A percentile compares a stretch with the other conserved stretches of the same genome.
phyloP scores from a whole-genome alignment of 805 yeast species.

The Maudiozyma barnettii region DNA sequence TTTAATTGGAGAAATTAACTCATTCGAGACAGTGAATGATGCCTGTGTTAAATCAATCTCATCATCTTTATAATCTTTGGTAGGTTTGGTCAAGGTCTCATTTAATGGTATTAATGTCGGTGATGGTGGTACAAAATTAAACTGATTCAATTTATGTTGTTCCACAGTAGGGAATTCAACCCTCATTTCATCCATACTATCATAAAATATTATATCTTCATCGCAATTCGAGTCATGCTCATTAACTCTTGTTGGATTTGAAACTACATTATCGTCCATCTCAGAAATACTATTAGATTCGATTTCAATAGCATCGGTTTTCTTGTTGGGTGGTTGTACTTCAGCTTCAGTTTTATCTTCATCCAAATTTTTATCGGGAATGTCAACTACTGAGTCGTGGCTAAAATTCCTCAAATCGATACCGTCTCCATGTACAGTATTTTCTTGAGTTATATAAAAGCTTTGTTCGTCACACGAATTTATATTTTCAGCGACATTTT shows the following conservation, averaged over 20 bases:
- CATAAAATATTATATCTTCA: slow-evolving; percentile 2
- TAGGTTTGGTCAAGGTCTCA: neutral
- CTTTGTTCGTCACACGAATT: neutral
- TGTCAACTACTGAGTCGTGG: neutral
- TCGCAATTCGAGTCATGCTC: neutral
- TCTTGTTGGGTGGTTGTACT: neutral
- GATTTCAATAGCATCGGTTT: neutral
- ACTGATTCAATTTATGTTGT: neutral
- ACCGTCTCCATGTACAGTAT: neutral
- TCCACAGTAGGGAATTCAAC: slow-evolving; percentile 6
- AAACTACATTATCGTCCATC: neutral
- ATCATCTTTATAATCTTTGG: slow-evolving; percentile 3
- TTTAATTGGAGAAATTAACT: slow-evolving; percentile 23
- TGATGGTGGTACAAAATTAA: neutral
- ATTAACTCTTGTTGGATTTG: neutral
- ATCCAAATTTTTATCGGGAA: no score
- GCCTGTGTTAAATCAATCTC: slow-evolving; percentile 23
- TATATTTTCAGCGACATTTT: neutral
- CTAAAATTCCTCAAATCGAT: no score
- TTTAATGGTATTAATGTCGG: neutral
- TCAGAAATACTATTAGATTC: no score
- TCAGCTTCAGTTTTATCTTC: no score
- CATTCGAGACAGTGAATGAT: slow-evolving; percentile 23
- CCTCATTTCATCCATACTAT: slow-evolving; percentile 5
- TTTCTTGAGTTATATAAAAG: neutral